A percentile compares a stretch with the other conserved stretches of the same genome.
Evolutionary conservation across 208 protist genomes (phyloP).

Genomic region (Wallacemonas sp.): DNA sequence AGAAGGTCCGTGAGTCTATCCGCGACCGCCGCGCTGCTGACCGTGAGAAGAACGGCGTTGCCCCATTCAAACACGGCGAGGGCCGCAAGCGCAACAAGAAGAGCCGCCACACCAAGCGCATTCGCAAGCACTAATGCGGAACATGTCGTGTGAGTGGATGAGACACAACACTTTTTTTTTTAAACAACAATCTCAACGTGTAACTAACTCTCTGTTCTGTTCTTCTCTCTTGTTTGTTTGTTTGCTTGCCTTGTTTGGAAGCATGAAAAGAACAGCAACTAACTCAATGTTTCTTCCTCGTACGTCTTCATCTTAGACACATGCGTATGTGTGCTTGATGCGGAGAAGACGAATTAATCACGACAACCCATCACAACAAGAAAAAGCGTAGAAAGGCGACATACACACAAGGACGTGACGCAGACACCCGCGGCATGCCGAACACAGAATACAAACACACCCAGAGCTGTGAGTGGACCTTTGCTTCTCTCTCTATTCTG

Average conservation of each 20-base stretch:
- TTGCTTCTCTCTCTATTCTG: not conserved
- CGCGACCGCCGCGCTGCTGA: conserved; percentile 65
- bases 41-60: conserved; percentile 60
- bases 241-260: not conserved
- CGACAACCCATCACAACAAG: no score
- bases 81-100: conserved; percentile 72
- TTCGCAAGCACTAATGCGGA: conserved; percentile 66
- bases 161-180: not conserved
- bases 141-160: no score
- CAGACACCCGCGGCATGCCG: no score
- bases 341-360: no score
- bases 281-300: not conserved
- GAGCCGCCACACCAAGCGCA: conserved; percentile 60
- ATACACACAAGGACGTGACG: no score
- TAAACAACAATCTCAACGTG: not conserved
- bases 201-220: conserved; percentile 6
- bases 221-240: conserved; percentile 14
- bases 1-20: conserved; percentile 69
- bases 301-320: conserved; percentile 4
- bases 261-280: not conserved
- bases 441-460: not conserved
- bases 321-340: not conserved
- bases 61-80: conserved; percentile 53
- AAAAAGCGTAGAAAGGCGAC: no score
- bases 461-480: not conserved